A percentile compares a stretch with the other conserved stretches of the same genome.
Conservation (phyloP, 257 asterid species). For the Solanum tacnaense region DNA sequence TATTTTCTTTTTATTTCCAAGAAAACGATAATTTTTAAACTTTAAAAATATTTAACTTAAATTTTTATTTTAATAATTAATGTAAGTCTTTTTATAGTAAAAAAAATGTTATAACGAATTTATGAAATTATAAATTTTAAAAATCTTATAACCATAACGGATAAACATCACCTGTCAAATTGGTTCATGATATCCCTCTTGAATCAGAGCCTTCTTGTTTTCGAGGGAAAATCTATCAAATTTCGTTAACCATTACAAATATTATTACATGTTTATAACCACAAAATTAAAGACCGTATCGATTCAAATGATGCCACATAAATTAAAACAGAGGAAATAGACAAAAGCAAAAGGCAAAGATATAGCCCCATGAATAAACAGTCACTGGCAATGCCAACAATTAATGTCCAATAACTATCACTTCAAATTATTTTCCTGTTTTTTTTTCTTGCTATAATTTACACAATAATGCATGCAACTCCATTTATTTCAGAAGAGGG, state of each 20-base stretch:
- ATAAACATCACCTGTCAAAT: background rate
- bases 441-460: background rate
- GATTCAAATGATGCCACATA: background rate
- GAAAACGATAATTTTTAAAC: too few relatives aligned
- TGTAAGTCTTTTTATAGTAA: background rate
- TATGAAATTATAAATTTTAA: background rate
- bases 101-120: background rate
- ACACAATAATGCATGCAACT: background rate
- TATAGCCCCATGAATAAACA: background rate
- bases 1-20: too few relatives aligned
- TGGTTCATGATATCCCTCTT: background rate
- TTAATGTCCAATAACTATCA: slow-evolving; percentile 33
- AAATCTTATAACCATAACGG: background rate
- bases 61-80: background rate
- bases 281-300: background rate
- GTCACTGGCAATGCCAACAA: background rate
- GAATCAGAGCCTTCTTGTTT: background rate
- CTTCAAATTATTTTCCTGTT: slow-evolving; percentile 16
- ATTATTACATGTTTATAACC: background rate
- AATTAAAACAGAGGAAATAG: background rate
- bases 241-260: background rate
- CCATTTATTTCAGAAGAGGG: background rate
- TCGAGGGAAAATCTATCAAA: background rate
- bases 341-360: background rate
- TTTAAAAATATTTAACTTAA: background rate